These are phyloP conservation scores for Parietichytrium sp. DNA, from an alignment of 108 stramenopile species.

Conservation along the genomic window DNA sequence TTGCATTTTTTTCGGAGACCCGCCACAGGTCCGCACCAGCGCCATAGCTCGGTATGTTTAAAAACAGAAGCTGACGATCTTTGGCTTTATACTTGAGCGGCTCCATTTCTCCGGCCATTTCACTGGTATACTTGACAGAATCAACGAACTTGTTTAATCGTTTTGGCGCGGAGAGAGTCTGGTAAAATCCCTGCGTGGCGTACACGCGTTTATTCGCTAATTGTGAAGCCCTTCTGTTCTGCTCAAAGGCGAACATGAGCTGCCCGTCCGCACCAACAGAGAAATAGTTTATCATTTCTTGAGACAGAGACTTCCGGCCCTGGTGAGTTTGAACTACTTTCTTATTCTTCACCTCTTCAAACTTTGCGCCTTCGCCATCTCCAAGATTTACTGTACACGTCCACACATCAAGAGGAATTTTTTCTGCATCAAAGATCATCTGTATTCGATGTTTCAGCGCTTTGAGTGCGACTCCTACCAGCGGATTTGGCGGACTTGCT, in stretches of 20 bases:
- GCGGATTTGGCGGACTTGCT: not conserved
- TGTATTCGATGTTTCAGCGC: slow-evolving; percentile 12
- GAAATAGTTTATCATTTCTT: slow-evolving; percentile 36
- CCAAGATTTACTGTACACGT: not conserved
- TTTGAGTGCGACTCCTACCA: not conserved
- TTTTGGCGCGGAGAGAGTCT: not conserved
- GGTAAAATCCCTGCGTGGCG: not conserved
- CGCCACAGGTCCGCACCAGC: slow-evolving; percentile 21
- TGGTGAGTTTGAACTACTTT: not conserved
- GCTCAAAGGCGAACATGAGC: slow-evolving; percentile 35
- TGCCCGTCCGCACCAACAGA: slow-evolving; percentile 20
- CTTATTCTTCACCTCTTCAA: slow-evolving; percentile 25
- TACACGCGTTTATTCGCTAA: slow-evolving; percentile 31
- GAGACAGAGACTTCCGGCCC: not conserved
- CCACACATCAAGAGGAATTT: slow-evolving; percentile 24
- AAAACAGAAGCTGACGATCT: slow-evolving; percentile 4
- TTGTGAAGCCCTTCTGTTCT: not conserved
- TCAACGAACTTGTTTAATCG: not conserved
- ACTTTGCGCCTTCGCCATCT: not conserved
- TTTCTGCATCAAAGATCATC: not conserved
- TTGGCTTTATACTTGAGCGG: not conserved
- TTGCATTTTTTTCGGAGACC: not conserved
- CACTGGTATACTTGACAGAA: not conserved
- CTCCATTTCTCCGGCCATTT: not conserved
- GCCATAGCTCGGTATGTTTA: slow-evolving; percentile 35